These are phyloP conservation scores for Kodamaea sagamina DNA, from an alignment of 805 yeast species.

Conservation along the genomic window DNA sequence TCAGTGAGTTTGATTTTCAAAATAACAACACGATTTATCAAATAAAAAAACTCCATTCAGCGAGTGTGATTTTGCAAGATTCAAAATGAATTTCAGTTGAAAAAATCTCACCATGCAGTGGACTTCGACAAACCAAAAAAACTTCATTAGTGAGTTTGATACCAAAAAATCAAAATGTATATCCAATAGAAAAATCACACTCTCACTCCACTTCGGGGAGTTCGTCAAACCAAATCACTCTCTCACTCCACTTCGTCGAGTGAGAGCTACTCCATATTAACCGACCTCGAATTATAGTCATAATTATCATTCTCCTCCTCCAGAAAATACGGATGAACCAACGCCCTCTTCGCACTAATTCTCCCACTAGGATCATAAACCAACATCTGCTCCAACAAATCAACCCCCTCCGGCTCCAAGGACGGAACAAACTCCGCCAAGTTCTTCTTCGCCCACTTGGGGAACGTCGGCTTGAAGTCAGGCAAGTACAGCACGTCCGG, in stretches of 20 bases:
- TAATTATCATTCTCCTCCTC: conserved; percentile 42
- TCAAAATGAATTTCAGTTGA: too few relatives aligned
- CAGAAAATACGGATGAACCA: conserved; percentile 82
- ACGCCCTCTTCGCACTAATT: conserved; percentile 91
- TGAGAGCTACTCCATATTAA: conserved; percentile 36
- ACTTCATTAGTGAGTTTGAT: too few relatives aligned
- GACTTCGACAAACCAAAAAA: too few relatives aligned
- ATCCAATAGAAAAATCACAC: too few relatives aligned
- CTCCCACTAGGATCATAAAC: conserved; percentile 92
- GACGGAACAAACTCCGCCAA: conserved; percentile 73
- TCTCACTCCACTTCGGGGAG: too few relatives aligned
- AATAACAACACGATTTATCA: too few relatives aligned
- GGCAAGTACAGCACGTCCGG: conserved; percentile 91
- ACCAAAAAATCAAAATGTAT: too few relatives aligned
- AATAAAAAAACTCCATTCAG: too few relatives aligned
- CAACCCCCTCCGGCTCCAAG: conserved; percentile 81
- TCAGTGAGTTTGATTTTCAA: too few relatives aligned
- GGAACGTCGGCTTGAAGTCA: conserved; percentile 91
- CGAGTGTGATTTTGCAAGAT: too few relatives aligned
- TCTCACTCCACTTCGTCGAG: conserved; percentile 29
- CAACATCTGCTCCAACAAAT: conserved; percentile 74
- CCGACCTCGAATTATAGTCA: conserved; percentile 38
- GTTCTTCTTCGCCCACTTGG: conserved; percentile 80
- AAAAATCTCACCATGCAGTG: too few relatives aligned
- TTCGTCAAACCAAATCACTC: too few relatives aligned